Percentiles rank a stretch among this genome's conserved stretches.
Conservation (phyloP, 805 yeast species). For the Candida fluviatilis region DNA sequence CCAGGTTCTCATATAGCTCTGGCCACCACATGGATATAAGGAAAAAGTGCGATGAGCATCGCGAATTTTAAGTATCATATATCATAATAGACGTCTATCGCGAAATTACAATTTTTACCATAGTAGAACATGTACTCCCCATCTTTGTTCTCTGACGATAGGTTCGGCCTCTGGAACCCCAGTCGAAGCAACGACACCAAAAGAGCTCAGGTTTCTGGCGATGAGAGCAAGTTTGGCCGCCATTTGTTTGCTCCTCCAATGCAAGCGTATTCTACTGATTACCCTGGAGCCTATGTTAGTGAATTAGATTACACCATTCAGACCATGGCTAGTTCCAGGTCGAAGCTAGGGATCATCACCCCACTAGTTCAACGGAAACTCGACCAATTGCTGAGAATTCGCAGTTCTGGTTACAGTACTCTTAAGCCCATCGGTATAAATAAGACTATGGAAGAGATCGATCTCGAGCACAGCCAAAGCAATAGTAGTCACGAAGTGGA, state of each 20-base stretch:
- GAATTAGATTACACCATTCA: conserved; percentile 17
- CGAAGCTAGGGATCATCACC: conserved; percentile 10
- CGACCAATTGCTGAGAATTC: conserved; percentile 21
- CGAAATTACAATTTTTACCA: no score
- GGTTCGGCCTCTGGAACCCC: conserved; percentile 3
- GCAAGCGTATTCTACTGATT: conserved; percentile 49
- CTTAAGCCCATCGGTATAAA: conserved; percentile 37
- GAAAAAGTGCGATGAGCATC: not conserved
- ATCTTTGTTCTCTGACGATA: not conserved
- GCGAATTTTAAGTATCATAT: not conserved
- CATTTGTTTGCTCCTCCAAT: conserved; percentile 47
- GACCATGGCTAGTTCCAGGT: conserved; percentile 6
- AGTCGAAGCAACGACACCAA: not conserved
- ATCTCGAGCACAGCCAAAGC: conserved; percentile 14
- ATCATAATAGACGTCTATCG: no score
- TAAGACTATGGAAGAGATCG: conserved; percentile 38
- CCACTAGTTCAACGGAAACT: conserved; percentile 19
- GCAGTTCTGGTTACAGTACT: conserved; percentile 30
- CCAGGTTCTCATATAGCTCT: no score
- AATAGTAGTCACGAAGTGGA: conserved; percentile 10
- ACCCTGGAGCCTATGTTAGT: conserved; percentile 22
- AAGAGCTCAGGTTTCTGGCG: conserved; percentile 10
- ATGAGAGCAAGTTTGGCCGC: conserved; percentile 11
- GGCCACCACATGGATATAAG: not conserved
- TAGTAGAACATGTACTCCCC: conserved; percentile 1